Base-by-base conservation (phyloP, 1,284 basidiomycete species). In the Amylostereum areolatum region DNA sequence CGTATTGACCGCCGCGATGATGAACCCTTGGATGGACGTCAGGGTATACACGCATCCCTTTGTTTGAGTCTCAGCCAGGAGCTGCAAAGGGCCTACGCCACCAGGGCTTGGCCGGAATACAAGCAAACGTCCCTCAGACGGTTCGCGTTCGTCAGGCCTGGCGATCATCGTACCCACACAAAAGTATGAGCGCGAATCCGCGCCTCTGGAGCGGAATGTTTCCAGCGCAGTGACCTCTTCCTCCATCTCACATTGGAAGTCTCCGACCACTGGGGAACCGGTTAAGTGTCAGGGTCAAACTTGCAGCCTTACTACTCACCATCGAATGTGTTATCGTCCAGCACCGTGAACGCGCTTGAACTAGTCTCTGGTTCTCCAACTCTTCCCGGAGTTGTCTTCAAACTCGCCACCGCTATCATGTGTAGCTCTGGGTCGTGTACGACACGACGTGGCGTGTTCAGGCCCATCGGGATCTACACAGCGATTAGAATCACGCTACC, bases 1-100 rank as follows among this genome's bases (percentile, higher is more conserved):
- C 12, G 85, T 81, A 59, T 90, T 89, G 31, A 91, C 75, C 0
- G 88, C 81, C 1, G 82, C 89, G 1, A 82, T 75, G 30, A 93
- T 66, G 52, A 71, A 65, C 18, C 71, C 72, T 30, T 77, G 63
- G 6, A 77, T 59, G 12, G 60, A 64, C 1, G 71, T 68, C 29
- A 90, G 53, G 6, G 79, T 71, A 59, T 81, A 87, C 1, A 88
- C 78, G 57, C 81, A 83, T 9, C 87, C 87, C 18, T 64, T 59
- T 11, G 81, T 74, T 3, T 71, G 61, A 1, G 60, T 54, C 6
- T 71, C 68, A 0, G 75, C 63, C 3, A 73, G 55, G 30, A 44
- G 36, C 33, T 52, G 46, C 37, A 55, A 37, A 45, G 59, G 40
- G 59, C 57, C 35, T 57, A 56, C 50, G 62, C 56, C 25, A 56